Conservation (phyloP, 495 filamentous ascomycete genomes). For the Choiromyces venosus region DNA sequence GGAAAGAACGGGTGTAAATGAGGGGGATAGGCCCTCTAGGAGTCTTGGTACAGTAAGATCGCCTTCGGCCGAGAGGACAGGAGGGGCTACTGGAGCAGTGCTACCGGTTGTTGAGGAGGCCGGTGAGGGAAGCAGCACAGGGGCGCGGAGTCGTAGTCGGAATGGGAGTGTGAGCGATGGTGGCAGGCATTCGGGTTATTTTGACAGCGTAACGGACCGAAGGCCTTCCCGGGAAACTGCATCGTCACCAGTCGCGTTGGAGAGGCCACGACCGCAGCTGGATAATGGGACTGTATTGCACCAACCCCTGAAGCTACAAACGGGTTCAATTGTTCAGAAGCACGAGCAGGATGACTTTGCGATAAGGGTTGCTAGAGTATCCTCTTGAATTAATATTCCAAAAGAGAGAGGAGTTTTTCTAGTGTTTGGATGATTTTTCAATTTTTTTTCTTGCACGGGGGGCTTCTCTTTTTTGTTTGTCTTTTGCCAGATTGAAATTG, state of each 20-base stretch:
- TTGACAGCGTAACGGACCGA: conserved; percentile 48
- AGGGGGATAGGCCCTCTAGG: conserved; percentile 51
- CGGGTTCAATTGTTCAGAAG: conserved; percentile 2
- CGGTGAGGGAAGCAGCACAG: conserved; percentile 69
- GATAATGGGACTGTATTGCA: conserved; percentile 38
- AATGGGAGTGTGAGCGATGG: conserved; percentile 46
- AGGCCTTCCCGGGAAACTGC: conserved; percentile 45
- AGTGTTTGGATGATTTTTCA: conserved; percentile 12
- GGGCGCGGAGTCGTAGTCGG: conserved; percentile 49
- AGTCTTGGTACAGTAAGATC: conserved; percentile 52
- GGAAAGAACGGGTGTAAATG: conserved; percentile 49
- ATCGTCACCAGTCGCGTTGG: conserved; percentile 44
- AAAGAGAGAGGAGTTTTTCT: conserved; percentile 8
- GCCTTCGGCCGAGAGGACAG: conserved; percentile 52
- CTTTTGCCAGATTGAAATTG: conserved; percentile 29
- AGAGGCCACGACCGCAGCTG: conserved; percentile 45
- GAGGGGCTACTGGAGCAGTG: conserved; percentile 55
- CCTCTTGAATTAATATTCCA: conserved; percentile 17
- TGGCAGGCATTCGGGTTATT: conserved; percentile 43
- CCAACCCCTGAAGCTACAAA: conserved; percentile 18
- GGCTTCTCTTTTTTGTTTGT: conserved; percentile 33
- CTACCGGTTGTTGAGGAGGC: conserved; percentile 93
- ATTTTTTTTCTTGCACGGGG: conserved; percentile 19
- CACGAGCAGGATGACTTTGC: conserved; percentile 35
- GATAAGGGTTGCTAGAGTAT: conserved; percentile 37